These are phyloP conservation scores for Tricholoma matsutake DNA, from an alignment of 768 basidiomycete species.

Conservation along the genomic window DNA sequence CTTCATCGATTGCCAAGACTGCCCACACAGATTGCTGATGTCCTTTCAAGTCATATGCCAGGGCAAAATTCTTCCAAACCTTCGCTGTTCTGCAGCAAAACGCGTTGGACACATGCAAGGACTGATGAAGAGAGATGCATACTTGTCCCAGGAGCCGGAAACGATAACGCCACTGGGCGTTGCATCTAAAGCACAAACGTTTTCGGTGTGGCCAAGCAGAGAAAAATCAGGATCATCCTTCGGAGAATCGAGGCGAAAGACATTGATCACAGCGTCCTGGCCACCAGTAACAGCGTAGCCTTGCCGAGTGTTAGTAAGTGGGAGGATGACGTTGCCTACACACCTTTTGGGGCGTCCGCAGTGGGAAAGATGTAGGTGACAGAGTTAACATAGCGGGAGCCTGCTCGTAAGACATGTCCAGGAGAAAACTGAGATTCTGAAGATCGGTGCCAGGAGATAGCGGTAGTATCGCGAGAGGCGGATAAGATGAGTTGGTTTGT, in stretches of 20 bases:
- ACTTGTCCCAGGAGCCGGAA: slow-evolving; percentile 98
- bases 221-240: slow-evolving; percentile 77
- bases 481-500: slow-evolving; percentile 79
- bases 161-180: slow-evolving; percentile 72
- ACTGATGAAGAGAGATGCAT: slow-evolving; percentile 22
- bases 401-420: slow-evolving; percentile 54
- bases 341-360: slow-evolving; percentile 67
- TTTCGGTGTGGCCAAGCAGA: slow-evolving; percentile 85
- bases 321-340: slow-evolving; percentile 21
- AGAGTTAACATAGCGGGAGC: slow-evolving; percentile 77
- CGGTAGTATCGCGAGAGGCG: slow-evolving; percentile 88
- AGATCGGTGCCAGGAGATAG: slow-evolving; percentile 77
- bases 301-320: slow-evolving; percentile 31
- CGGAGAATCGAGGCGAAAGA: slow-evolving; percentile 60
- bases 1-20: slow-evolving; percentile 74
- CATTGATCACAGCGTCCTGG: slow-evolving; percentile 84
- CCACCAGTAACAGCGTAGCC: slow-evolving; percentile 87
- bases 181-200: slow-evolving; percentile 83
- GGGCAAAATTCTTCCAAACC: slow-evolving; percentile 82
- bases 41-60: slow-evolving; percentile 71
- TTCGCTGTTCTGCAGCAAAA: slow-evolving; percentile 72
- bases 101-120: not conserved
- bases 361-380: slow-evolving; percentile 76
- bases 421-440: slow-evolving; percentile 49
- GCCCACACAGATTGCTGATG: slow-evolving; percentile 96